A percentile compares a stretch with the other conserved stretches of the same genome.
Conservation (phyloP, 2,329 filamentous ascomycete species). For the Aspergillus japonicus region DNA sequence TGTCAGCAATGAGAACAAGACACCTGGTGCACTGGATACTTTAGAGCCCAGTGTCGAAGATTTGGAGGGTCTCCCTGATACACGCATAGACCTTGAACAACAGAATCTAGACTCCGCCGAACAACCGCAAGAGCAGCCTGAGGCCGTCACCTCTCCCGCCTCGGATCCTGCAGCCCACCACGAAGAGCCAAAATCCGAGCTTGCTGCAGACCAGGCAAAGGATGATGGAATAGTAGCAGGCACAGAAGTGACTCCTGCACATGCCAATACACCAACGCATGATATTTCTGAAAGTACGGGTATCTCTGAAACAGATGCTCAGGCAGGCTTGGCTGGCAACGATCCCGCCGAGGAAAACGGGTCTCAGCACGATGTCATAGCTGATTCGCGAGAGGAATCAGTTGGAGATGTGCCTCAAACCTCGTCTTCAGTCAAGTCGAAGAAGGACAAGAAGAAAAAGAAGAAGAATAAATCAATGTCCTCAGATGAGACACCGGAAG, state of each 20-base stretch:
- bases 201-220: background rate
- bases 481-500: constrained; percentile 1
- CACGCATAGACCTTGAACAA: background rate
- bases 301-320: background rate
- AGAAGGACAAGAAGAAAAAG: constrained; percentile 28
- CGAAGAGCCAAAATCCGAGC: background rate
- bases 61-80: background rate
- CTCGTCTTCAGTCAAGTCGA: constrained; percentile 24
- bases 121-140: background rate
- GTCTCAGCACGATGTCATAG: background rate
- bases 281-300: background rate
- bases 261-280: background rate
- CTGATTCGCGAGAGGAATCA: constrained; percentile 1
- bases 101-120: background rate
- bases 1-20: background rate
- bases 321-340: background rate
- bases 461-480: constrained; percentile 15
- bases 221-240: background rate
- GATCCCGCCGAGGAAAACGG: background rate
- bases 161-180: background rate
- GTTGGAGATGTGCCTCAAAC: constrained; percentile 7
- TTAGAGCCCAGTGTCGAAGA: background rate
- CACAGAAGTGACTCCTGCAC: background rate
- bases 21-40: background rate
- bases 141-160: background rate